These are phyloP conservation scores for Maudiozyma turicensis DNA, from an alignment of 805 yeast genomes.

Conservation along the genomic window DNA sequence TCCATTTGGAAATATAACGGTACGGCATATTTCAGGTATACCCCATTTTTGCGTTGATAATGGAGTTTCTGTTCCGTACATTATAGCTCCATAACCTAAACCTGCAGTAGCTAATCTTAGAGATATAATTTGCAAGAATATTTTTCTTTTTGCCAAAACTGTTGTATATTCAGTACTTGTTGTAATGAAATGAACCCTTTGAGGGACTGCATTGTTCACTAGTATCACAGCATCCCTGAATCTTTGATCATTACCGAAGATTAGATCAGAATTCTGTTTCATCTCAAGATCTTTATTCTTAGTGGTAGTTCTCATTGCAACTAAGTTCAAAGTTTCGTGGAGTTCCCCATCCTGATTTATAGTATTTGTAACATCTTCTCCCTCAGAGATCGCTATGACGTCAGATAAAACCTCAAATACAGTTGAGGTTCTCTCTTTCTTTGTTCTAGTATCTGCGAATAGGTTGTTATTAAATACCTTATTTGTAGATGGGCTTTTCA, in stretches of 20 bases:
- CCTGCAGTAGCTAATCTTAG: constrained; percentile 56
- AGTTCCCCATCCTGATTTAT: too few species aligned
- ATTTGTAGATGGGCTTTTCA: neutral
- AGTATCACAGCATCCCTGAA: constrained; percentile 67
- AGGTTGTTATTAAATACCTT: neutral
- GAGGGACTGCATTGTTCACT: constrained; percentile 33
- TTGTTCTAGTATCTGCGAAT: neutral
- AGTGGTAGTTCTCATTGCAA: constrained; percentile 5
- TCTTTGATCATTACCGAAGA: constrained; percentile 71
- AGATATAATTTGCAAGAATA: constrained; percentile 51
- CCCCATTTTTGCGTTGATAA: constrained; percentile 78
- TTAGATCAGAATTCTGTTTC: constrained; percentile 33
- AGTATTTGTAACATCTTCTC: neutral
- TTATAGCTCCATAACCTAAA: constrained; percentile 24
- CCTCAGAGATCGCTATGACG: constrained; percentile 2
- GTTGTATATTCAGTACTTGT: constrained; percentile 47
- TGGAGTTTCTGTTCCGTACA: constrained; percentile 43
- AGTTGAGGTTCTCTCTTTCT: constrained; percentile 7
- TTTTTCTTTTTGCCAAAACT: constrained; percentile 42
- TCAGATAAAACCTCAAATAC: constrained; percentile 15
- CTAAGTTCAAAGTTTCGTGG: too few species aligned
- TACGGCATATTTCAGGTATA: constrained; percentile 38
- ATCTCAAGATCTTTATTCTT: constrained; percentile 2
- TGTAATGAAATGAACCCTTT: constrained; percentile 20
- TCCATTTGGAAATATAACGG: constrained; percentile 56